Percentiles rank a stretch among this genome's conserved stretches.
Conservation (phyloP, 108 stramenopile genomes). For the Cyclotella choctawhatcheeana region DNA sequence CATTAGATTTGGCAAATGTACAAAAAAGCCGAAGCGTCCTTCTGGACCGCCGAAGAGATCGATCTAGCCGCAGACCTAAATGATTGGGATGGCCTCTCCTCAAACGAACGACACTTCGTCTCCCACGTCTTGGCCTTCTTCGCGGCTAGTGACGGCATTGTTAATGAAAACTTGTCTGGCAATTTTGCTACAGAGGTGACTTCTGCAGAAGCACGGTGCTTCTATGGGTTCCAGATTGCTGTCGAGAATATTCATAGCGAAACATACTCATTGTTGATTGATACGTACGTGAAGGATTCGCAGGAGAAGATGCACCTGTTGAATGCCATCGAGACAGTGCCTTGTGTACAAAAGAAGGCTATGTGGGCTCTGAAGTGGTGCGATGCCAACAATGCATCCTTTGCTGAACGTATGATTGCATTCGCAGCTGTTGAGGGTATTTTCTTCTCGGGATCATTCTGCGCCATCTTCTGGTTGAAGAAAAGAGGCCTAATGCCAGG, state of each 20-base stretch:
- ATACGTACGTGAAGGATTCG: conserved; percentile 95
- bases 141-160: conserved; percentile 99
- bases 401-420: conserved; percentile 98
- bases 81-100: conserved; percentile 92
- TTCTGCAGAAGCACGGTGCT: conserved; percentile 97
- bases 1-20: conserved; percentile 93
- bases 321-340: conserved; percentile 92
- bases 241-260: conserved; percentile 99
- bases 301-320: conserved; percentile 84
- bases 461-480: conserved; percentile 99
- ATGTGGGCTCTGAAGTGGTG: conserved; percentile 98
- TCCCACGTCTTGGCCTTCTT: conserved; percentile 99
- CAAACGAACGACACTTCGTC: conserved; percentile 98
- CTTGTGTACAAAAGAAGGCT: conserved; percentile 98
- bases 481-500: conserved; percentile 99
- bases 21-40: conserved; percentile 99
- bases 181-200: conserved; percentile 98
- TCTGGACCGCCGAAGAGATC: conserved; percentile 99
- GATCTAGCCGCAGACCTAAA: conserved; percentile 95
- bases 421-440: conserved; percentile 99
- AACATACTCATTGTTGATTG: conserved; percentile 98
- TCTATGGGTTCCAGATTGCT: conserved; percentile 99
- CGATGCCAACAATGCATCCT: conserved; percentile 85
- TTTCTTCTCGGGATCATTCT: conserved; percentile 99
- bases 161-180: conserved; percentile 98